These are phyloP conservation scores for Paralagenidium karlingii DNA, from an alignment of 352 stramenopile species.

Conservation along the genomic window DNA sequence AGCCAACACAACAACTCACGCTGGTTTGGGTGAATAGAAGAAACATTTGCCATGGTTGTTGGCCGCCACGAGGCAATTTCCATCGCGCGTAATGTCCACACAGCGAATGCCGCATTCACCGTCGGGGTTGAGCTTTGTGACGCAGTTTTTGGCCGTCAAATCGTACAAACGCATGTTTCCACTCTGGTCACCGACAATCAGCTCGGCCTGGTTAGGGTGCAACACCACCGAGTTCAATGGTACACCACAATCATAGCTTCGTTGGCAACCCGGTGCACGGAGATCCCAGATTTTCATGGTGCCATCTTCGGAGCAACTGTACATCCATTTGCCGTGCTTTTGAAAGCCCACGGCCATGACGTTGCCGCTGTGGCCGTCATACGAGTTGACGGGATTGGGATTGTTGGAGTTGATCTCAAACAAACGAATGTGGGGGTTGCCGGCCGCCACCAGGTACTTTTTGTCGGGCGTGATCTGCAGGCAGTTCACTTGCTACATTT, in stretches of 20 bases:
- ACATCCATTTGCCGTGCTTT: constrained; percentile 95
- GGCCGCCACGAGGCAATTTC: constrained; percentile 81
- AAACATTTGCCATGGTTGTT: constrained; percentile 94
- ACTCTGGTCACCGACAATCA: constrained; percentile 86
- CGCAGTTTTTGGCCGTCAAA: constrained; percentile 65
- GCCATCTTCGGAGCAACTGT: constrained; percentile 94
- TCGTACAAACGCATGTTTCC: constrained; percentile 89
- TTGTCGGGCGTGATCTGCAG: constrained; percentile 96
- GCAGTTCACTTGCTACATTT: constrained; percentile 94
- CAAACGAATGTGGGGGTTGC: constrained; percentile 95
- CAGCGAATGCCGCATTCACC: constrained; percentile 81
- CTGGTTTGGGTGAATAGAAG: constrained; percentile 73
- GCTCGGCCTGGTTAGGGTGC: constrained; percentile 90
- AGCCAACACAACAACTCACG: constrained; percentile 9
- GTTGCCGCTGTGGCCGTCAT: constrained; percentile 93
- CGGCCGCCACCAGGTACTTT: constrained; percentile 92
- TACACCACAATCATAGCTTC: constrained; percentile 79
- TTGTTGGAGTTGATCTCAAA: constrained; percentile 97
- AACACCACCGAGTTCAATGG: constrained; percentile 93
- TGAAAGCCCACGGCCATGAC: constrained; percentile 98
- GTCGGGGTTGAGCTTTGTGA: constrained; percentile 46
- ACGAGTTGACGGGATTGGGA: constrained; percentile 89
- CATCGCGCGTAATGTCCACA: constrained; percentile 89
- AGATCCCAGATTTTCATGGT: constrained; percentile 94
- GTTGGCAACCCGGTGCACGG: constrained; percentile 66